Conservation (phyloP, 768 basidiomycete species). For the Goffeauzyma gilvescens region DNA sequence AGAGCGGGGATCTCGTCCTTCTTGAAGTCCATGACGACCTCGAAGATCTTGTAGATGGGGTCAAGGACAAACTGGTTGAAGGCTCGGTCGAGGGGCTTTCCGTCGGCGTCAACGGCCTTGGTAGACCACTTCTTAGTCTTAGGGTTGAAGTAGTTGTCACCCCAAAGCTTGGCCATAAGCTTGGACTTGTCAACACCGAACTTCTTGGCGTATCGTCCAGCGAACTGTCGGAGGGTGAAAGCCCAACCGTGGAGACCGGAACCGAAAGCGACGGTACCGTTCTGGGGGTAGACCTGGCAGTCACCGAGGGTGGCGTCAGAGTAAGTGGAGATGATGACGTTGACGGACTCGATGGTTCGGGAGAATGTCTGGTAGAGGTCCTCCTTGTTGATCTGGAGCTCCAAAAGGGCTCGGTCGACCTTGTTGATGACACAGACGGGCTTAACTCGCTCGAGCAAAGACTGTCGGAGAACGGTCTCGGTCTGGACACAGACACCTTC, state of each 20-base stretch:
- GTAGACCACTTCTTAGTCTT: constrained; percentile 90
- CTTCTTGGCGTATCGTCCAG: constrained; percentile 82
- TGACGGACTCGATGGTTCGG: constrained; percentile 91
- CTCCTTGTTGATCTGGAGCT: constrained; percentile 93
- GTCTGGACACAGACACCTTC: constrained; percentile 99
- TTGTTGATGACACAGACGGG: constrained; percentile 99
- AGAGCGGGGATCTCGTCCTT: constrained; percentile 66
- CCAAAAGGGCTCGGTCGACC: constrained; percentile 96
- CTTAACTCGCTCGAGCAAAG: constrained; percentile 94
- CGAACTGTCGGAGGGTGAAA: constrained; percentile 97
- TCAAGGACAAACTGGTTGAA: constrained; percentile 96
- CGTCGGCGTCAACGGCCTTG: constrained; percentile 51
- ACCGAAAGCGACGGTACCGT: constrained; percentile 94
- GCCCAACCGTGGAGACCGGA: constrained; percentile 99
- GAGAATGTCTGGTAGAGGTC: constrained; percentile 93
- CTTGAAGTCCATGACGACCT: constrained; percentile 98
- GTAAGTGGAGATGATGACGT: constrained; percentile 97
- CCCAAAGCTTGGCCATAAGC: constrained; percentile 96
- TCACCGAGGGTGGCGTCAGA: constrained; percentile 85
- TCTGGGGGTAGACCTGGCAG: constrained; percentile 95
- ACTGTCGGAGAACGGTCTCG: constrained; percentile 95
- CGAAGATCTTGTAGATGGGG: constrained; percentile 97
- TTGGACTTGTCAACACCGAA: constrained; percentile 98
- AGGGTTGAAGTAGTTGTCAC: constrained; percentile 99
- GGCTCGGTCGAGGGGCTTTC: constrained; percentile 86